Percentiles rank a stretch among this genome's conserved stretches.
Conservation (phyloP, 1,284 basidiomycete genomes). For the Tilletia horrida region DNA sequence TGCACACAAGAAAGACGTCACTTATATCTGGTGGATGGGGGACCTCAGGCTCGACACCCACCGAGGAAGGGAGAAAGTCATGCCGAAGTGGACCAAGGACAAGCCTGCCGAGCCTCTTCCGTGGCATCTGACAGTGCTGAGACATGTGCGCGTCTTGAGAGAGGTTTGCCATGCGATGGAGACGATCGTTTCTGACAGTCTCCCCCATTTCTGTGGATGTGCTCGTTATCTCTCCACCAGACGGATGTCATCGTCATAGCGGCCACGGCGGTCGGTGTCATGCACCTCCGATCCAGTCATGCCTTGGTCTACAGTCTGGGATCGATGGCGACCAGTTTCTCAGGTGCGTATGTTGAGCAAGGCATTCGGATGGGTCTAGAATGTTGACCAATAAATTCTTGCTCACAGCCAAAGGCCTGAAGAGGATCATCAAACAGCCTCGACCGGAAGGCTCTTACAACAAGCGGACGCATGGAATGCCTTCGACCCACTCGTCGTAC, state of each 20-base stretch:
- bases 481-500: slow-evolving; percentile 25
- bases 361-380: not conserved
- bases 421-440: slow-evolving; percentile 26
- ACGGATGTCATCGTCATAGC: slow-evolving; percentile 24
- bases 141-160: slow-evolving; percentile 16
- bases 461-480: slow-evolving; percentile 26
- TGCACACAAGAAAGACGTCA: too few relatives aligned
- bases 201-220: not conserved
- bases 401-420: slow-evolving; percentile 22
- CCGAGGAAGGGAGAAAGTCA: too few relatives aligned
- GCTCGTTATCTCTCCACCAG: slow-evolving; percentile 4
- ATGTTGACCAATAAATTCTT: not conserved
- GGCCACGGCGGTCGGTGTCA: slow-evolving; percentile 21
- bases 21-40: too few relatives aligned
- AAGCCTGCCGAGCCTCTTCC: slow-evolving; percentile 1
- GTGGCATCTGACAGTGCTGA: slow-evolving; percentile 11
- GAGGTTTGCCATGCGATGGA: not conserved
- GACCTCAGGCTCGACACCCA: too few relatives aligned
- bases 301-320: slow-evolving; percentile 14
- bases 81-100: slow-evolving; percentile 2
- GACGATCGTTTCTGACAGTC: not conserved
- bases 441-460: slow-evolving; percentile 22
- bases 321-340: slow-evolving; percentile 19
- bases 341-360: slow-evolving; percentile 11
- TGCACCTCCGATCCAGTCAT: slow-evolving; percentile 18